Conservation (phyloP, 495 filamentous ascomycete genomes). For the Podospora bellae-mahoneyi region DNA sequence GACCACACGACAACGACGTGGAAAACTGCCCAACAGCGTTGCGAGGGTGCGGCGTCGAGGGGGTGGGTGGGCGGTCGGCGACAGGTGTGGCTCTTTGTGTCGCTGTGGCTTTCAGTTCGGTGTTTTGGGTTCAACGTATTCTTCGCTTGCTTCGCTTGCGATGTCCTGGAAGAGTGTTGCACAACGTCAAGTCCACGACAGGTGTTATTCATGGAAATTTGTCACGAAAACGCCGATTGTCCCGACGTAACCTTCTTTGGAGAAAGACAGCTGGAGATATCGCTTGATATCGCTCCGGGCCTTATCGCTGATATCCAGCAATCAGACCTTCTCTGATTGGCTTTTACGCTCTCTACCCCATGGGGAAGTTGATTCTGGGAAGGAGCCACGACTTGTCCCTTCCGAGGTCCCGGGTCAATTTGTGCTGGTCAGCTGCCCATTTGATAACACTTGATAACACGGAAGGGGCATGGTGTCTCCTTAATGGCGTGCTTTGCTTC, state of each 20-base stretch:
- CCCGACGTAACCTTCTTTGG: not conserved
- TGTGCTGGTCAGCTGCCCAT: constrained; percentile 1
- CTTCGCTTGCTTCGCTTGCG: not conserved
- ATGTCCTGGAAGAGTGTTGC: not conserved
- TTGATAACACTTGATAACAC: not conserved
- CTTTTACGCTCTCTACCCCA: not conserved
- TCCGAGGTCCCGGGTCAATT: not conserved
- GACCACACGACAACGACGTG: not conserved
- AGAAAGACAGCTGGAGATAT: not conserved
- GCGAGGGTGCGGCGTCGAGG: not conserved
- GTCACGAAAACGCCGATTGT: not conserved
- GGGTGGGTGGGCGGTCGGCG: not conserved
- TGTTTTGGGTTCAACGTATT: not conserved
- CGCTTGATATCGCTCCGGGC: not conserved
- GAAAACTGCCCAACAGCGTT: not conserved
- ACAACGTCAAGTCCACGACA: not conserved
- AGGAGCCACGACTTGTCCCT: not conserved
- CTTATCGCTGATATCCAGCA: not conserved
- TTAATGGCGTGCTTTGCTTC: not conserved
- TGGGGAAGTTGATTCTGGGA: not conserved
- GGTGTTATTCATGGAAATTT: not conserved
- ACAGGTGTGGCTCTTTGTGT: not conserved
- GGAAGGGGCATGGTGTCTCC: not conserved
- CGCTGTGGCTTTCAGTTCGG: not conserved
- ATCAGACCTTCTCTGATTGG: not conserved